phyloP scores from a whole-genome alignment of 106 monocot species.

The Phalaenopsis equestris region DNA sequence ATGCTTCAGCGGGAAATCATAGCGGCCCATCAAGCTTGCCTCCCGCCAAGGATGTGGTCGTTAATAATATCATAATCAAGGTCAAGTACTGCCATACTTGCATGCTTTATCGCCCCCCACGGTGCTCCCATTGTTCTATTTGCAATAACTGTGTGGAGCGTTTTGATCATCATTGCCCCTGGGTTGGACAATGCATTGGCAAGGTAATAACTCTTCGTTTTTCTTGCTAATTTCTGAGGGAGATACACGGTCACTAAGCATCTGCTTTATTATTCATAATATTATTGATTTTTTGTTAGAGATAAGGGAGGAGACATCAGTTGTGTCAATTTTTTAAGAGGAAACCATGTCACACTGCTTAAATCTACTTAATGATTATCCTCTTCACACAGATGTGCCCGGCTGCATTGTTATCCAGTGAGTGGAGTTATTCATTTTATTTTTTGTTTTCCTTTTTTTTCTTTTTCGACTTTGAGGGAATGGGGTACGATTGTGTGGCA shows the following conservation, averaged over 20 bases:
- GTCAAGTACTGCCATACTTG: slow-evolving; percentile 78
- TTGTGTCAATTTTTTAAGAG: too few species aligned
- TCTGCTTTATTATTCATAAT: background rate
- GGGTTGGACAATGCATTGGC: slow-evolving; percentile 80
- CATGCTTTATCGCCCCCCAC: slow-evolving; percentile 66
- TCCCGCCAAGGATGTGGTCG: slow-evolving; percentile 41
- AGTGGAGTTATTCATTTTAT: too few species aligned
- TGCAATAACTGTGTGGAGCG: slow-evolving; percentile 65
- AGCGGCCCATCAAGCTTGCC: slow-evolving; percentile 21
- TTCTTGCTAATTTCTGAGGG: background rate
- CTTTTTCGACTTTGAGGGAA: too few species aligned
- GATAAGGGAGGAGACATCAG: background rate
- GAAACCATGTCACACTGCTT: too few species aligned
- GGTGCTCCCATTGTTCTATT: slow-evolving; percentile 71
- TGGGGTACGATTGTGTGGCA: too few species aligned
- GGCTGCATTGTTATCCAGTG: too few species aligned
- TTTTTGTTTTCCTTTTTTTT: too few species aligned
- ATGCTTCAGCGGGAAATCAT: slow-evolving; percentile 18
- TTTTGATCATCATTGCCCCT: slow-evolving; percentile 74
- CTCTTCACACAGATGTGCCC: too few species aligned
- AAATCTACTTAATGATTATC: too few species aligned
- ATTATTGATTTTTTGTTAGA: background rate
- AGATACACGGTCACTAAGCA: background rate
- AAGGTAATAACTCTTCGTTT: slow-evolving; percentile 17
- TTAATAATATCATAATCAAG: slow-evolving; percentile 45